These are phyloP conservation scores for Dalbergia cochinchinensis DNA, from an alignment of 306 rosid species.

Conservation along the genomic window DNA sequence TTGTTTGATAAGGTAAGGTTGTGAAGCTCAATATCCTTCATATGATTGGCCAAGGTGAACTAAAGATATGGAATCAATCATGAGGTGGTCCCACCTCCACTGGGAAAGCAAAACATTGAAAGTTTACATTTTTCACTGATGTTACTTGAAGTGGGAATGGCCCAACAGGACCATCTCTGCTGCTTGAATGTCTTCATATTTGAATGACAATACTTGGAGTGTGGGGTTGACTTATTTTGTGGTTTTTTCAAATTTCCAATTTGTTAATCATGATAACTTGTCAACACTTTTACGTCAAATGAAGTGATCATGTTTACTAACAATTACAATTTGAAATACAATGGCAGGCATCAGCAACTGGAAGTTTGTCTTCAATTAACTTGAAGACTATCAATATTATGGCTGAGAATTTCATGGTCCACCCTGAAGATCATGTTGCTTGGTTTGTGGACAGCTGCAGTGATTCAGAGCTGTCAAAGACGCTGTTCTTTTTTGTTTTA, in stretches of 20 bases:
- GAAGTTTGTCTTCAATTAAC: constrained; percentile 66
- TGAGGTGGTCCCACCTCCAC: not conserved
- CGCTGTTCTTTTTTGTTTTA: constrained; percentile 68
- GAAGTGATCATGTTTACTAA: constrained; percentile 25
- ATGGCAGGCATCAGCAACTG: constrained; percentile 58
- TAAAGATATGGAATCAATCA: constrained; percentile 22
- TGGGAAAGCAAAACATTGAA: constrained; percentile 22
- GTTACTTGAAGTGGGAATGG: constrained; percentile 16
- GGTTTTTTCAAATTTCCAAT: not conserved
- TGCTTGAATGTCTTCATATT: constrained; percentile 29
- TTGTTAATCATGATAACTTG: constrained; percentile 2
- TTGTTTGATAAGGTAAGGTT: constrained; percentile 9
- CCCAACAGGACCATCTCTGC: constrained; percentile 1
- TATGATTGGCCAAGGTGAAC: constrained; percentile 17
- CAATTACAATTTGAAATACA: constrained; percentile 20
- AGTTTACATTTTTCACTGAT: constrained; percentile 1
- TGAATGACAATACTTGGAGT: not conserved
- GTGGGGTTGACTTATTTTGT: constrained; percentile 17
- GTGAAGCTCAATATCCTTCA: constrained; percentile 26
- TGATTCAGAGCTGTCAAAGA: constrained; percentile 70
- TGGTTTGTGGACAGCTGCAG: constrained; percentile 69
- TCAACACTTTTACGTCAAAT: constrained; percentile 22
- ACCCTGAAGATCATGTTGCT: constrained; percentile 59
- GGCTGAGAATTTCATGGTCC: constrained; percentile 68
- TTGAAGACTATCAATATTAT: constrained; percentile 63